Evolutionary conservation across 1,284 basidiomycete genomes (phyloP).

Genomic region (Prillingera fragicola): DNA sequence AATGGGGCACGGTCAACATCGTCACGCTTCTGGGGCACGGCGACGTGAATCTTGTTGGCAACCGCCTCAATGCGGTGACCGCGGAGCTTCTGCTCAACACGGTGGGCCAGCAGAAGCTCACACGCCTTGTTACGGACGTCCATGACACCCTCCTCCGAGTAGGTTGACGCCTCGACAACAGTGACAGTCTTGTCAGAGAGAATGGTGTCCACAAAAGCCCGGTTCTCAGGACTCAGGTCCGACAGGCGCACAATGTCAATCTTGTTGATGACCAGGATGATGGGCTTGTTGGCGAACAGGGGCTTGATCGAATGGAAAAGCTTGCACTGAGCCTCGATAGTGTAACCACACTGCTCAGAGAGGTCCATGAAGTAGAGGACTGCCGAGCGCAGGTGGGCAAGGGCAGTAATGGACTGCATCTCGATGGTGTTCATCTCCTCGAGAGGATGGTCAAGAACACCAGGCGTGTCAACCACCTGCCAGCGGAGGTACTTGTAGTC

Average conservation of each 20-base stretch:
- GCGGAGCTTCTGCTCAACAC: conserved; percentile 86
- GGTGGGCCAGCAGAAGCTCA: conserved; percentile 83
- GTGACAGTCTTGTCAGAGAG: conserved; percentile 65
- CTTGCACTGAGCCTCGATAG: conserved; percentile 89
- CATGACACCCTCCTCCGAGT: conserved; percentile 94
- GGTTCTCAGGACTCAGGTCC: conserved; percentile 69
- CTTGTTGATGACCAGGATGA: conserved; percentile 91
- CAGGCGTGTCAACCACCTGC: conserved; percentile 96
- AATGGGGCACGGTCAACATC: conserved; percentile 75
- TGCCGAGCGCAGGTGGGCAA: conserved; percentile 86
- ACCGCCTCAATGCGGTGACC: conserved; percentile 87
- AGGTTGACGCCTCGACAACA: conserved; percentile 77
- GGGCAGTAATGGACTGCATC: conserved; percentile 96
- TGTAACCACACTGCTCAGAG: conserved; percentile 92
- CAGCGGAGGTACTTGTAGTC: conserved; percentile 96
- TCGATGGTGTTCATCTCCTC: conserved; percentile 99
- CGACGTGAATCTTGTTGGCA: conserved; percentile 89
- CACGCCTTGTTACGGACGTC: conserved; percentile 87
- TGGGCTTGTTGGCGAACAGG: conserved; percentile 85
- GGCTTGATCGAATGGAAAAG: conserved; percentile 98
- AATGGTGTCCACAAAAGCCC: conserved; percentile 77
- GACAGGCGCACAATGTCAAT: conserved; percentile 80
- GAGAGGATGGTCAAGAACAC: conserved; percentile 77
- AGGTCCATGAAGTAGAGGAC: conserved; percentile 96
- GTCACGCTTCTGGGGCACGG: conserved; percentile 79